Evolutionary conservation across 331 rosid species (phyloP), one percentile per base, ranked within the genome.

Genomic region (Malus hybrid): DNA sequence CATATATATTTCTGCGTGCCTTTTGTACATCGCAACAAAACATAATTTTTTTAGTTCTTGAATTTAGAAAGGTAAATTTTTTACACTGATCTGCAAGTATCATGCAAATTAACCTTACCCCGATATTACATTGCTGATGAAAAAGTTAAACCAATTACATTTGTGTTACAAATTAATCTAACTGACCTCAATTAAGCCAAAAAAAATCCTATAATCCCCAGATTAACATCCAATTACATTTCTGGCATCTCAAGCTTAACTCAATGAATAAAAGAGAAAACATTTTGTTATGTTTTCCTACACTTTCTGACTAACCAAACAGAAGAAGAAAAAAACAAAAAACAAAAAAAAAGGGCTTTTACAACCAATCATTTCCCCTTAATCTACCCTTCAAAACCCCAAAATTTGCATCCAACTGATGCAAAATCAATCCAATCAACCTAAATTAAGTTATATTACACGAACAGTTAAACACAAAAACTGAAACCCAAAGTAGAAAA

Each of bases 401-500:
- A 74, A 70, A 55, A 55, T 57, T 69, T 63, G 62, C 72, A 83
- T 81, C 76, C 80, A 81, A 63, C 46, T 60, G 71, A 62, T 6
- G 24, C 74, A 76, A 69, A 83, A 73, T 29, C 70, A 85, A 65
- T 76, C 75, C 61, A 78, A 77, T 73, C 57, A 42, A 60, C 46
- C 46, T 10, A 42, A 39, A 42, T 42, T 42, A 42, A 42, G 46
- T 42, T 10, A 42, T 10, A 73, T 59, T 32, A 14, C 24, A 39
- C 7, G 14, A 65, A 14, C 80, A 75, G 75, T 61, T 60, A 50
- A 50, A 75, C 56, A 65, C 65, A 70, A 55, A 69, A 59, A 65
- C 61, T 56, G 60, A 79, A 88, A 86, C 88, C 86, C 73, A 74
- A 74, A 6, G 73, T 28, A 34, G 54, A 61, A 32, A 80, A 8